Percentiles rank a stretch among this genome's conserved stretches.
Conservation (phyloP, 805 yeast genomes). For the Schizosaccharomyces cryophilus region DNA sequence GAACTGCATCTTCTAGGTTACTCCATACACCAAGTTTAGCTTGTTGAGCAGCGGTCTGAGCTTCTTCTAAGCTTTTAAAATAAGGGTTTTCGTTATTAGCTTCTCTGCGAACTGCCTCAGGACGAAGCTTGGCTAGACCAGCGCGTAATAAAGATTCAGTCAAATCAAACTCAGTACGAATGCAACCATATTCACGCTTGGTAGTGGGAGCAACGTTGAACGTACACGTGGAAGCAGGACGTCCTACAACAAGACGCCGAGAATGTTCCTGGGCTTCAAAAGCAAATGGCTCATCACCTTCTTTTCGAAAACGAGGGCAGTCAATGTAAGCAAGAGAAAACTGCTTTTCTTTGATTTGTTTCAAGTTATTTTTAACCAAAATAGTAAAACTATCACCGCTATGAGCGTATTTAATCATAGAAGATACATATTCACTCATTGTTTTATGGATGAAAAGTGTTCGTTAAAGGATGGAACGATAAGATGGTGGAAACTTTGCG, state of each 20-base stretch:
- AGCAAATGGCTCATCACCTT: conserved; percentile 17
- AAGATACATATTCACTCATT: not conserved
- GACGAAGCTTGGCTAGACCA: conserved; percentile 34
- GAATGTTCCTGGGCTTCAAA: conserved; percentile 38
- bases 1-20: not conserved
- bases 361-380: not conserved
- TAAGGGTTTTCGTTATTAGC: not conserved
- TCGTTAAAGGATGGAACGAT: not conserved
- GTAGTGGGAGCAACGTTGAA: conserved; percentile 23
- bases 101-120: conserved; percentile 26
- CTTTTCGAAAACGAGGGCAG: conserved; percentile 24
- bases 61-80: not conserved
- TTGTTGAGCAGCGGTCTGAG: not conserved
- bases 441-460: not conserved
- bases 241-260: conserved; percentile 39
- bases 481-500: no score
- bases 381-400: not conserved
- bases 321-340: conserved; percentile 41
- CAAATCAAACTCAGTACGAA: conserved; percentile 32
- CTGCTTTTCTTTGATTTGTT: conserved; percentile 23
- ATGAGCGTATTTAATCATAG: not conserved
- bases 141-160: conserved; percentile 23
- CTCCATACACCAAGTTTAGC: not conserved
- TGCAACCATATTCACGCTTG: conserved; percentile 45
- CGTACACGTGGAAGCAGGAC: conserved; percentile 32